Evolutionary conservation across 176 grass and related monocot species (phyloP).

Genomic region (Triticum timopheevii): DNA sequence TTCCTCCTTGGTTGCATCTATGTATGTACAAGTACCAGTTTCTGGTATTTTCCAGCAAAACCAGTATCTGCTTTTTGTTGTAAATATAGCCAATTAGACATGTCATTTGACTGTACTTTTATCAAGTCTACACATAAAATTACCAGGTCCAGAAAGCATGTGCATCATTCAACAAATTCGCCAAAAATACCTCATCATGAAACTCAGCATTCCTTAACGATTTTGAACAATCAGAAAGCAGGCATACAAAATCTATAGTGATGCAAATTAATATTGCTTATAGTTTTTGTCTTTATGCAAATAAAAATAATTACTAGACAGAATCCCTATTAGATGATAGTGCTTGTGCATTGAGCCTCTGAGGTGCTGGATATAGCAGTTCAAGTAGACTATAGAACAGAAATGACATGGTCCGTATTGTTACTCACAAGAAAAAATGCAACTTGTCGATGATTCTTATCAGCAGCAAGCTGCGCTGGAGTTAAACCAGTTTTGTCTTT

Average conservation of each 20-base stretch:
- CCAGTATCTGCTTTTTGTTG: background rate
- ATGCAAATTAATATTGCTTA: background rate
- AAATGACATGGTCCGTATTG: conserved; percentile 13
- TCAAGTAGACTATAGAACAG: background rate
- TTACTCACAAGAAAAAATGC: conserved; percentile 98
- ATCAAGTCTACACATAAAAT: conserved; percentile 7
- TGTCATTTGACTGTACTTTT: background rate
- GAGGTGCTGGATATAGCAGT: background rate
- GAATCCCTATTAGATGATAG: conserved; percentile 4
- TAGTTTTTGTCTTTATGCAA: background rate
- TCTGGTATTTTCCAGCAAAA: background rate
- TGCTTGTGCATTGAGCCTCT: background rate
- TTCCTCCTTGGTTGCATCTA: conserved; percentile 12
- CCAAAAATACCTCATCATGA: background rate
- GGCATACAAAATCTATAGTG: background rate
- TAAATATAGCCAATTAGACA: background rate
- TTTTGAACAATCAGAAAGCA: conserved; percentile 11
- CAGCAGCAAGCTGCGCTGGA: conserved; percentile 85
- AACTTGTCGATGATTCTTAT: conserved; percentile 92
- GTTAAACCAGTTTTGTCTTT: conserved; percentile 96
- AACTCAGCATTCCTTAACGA: background rate
- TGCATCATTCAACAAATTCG: background rate
- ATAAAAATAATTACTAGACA: conserved; percentile 9
- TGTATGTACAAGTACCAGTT: background rate
- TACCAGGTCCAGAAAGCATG: background rate